Conservation (phyloP, 257 asterid genomes). For the Capsicum rhomboideum region DNA sequence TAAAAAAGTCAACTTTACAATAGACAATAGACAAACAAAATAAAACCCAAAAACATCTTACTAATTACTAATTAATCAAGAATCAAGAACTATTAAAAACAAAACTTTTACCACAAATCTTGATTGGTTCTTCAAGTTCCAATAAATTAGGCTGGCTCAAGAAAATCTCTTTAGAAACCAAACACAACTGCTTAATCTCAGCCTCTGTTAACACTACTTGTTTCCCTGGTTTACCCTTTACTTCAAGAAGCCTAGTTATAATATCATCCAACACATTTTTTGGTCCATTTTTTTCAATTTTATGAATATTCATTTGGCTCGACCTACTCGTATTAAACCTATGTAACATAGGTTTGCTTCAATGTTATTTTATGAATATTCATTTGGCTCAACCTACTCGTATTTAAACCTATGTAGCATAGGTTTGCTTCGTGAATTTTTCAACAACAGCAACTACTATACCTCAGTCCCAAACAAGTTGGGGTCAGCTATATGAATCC, state of each 20-base stretch:
- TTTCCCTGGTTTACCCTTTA: conserved; percentile 22
- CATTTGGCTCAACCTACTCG: too few relatives aligned
- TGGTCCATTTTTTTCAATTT: conserved; percentile 10
- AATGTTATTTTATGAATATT: too few relatives aligned
- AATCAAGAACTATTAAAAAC: background rate
- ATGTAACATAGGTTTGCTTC: background rate
- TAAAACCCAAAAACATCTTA: too few relatives aligned
- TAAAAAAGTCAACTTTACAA: too few relatives aligned
- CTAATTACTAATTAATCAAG: background rate
- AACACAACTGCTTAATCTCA: conserved; percentile 25
- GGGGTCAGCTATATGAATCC: too few relatives aligned
- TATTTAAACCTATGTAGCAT: too few relatives aligned
- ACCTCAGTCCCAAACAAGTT: too few relatives aligned
- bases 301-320: background rate
- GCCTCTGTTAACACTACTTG: conserved; percentile 30
- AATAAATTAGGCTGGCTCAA: conserved; percentile 31
- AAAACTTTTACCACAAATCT: conserved; percentile 26
- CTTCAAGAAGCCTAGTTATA: conserved; percentile 25
- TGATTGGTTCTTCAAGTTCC: conserved; percentile 41
- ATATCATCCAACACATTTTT: conserved; percentile 27
- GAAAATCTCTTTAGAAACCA: conserved; percentile 19
- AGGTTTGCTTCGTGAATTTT: too few relatives aligned
- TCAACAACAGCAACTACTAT: too few relatives aligned
- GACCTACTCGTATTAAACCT: background rate
- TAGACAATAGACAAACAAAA: too few relatives aligned